Conservation (phyloP, 306 rosid genomes). For the Vicia villosa region DNA sequence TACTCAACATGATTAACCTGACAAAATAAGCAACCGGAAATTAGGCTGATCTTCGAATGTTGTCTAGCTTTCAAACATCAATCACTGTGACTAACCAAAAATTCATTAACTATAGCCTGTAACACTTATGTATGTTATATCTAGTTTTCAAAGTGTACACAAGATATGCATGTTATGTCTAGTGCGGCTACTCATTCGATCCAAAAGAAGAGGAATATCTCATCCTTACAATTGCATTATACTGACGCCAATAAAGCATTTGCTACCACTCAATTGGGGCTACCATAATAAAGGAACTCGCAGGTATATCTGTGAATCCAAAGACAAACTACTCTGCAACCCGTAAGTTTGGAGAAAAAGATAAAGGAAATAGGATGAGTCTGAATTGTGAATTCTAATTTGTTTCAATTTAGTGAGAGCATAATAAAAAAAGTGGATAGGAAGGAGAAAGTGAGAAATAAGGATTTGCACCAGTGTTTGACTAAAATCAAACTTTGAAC, state of each 20-base stretch:
- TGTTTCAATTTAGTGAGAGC: not conserved
- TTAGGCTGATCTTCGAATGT: not conserved
- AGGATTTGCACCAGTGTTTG: not conserved
- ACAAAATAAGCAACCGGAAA: not conserved
- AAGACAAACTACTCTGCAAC: not conserved
- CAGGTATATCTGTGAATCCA: not conserved
- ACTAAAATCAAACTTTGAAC: not conserved
- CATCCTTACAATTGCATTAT: not conserved
- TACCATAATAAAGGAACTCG: not conserved
- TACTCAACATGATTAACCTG: not conserved
- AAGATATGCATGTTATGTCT: not conserved
- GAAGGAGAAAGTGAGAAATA: not conserved
- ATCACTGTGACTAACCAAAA: not conserved
- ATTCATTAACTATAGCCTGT: not conserved
- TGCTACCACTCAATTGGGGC: not conserved
- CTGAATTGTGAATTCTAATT: not conserved
- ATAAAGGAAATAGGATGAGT: not conserved
- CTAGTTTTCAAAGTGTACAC: not conserved
- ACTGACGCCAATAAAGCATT: not conserved
- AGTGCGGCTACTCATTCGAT: not conserved
- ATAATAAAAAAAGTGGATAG: not conserved
- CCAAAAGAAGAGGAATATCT: not conserved
- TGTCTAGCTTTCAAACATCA: not conserved
- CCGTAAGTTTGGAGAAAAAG: not conserved
- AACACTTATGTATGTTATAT: not conserved